Evolutionary conservation across 768 basidiomycete species (phyloP), one percentile per base, ranked within the genome.

Genomic region (Tylopilus sp.): DNA sequence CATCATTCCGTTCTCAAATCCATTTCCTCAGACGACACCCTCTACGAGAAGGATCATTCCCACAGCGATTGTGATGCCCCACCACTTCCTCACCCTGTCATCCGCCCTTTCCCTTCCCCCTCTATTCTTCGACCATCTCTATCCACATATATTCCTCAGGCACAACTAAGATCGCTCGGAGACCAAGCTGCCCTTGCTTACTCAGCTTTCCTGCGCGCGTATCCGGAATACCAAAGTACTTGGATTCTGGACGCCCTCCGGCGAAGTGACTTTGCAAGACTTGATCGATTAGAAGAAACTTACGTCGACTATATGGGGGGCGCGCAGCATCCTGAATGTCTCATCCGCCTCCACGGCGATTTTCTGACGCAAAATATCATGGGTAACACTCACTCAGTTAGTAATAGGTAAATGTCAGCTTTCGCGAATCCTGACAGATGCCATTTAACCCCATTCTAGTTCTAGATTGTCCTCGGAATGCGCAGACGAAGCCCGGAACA

Each of bases 251-350:
- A 89, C 61, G 76, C 80, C 0, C 76, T 89, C 16, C 81, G 86
- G 44, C 74, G 78, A 57, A 82, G 77, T 0, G 86, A 89, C 66
- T 87, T 80, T 58, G 54, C 73, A 6, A 72, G 86, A 47, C 73
- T 87, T 38, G 80, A 84, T 55, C 78, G 76, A 13, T 71, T 73
- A 10, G 81, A 81, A 7, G 87, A 91, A 72, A 86, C 84, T 10
- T 92, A 92, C 54, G 85, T 90, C 55, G 90, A 92, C 63, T 92
- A 87, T 58, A 92, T 92, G 87, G 90, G 90, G 28, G 89, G 87
- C 22, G 80, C 87, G 0, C 73, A 92, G 30, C 89, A 89, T 57
- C 90, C 90, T 12, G 86, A 89, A 60, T 86, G 83, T 59, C 80
- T 92, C 30, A 79, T 92, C 53, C 78, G 77, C 34, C 80, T 82